phyloP scores from a whole-genome alignment of 257 asterid species.

The Ballota nigra region DNA sequence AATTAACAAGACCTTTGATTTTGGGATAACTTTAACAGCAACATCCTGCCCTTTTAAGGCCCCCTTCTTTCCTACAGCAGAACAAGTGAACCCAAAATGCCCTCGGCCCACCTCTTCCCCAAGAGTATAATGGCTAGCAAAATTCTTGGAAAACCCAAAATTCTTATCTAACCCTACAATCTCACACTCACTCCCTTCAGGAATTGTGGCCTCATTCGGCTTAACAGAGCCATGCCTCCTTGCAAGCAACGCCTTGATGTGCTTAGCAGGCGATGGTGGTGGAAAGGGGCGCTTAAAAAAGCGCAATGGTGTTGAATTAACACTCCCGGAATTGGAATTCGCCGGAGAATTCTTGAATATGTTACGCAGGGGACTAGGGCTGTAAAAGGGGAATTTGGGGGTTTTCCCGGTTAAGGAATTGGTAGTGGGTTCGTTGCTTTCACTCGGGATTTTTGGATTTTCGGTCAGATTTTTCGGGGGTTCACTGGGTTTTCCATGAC shows the following conservation, averaged over 20 bases:
- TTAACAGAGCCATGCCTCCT: constrained; percentile 83
- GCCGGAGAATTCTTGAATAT: constrained; percentile 83
- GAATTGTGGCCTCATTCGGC: constrained; percentile 81
- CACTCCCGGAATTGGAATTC: constrained; percentile 51
- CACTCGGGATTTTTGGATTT: constrained; percentile 39
- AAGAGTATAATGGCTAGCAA: constrained; percentile 49
- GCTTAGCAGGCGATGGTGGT: constrained; percentile 97
- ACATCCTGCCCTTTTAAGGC: constrained; percentile 79
- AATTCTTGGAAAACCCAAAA: constrained; percentile 76
- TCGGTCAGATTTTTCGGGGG: constrained; percentile 55
- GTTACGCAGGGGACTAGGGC: constrained; percentile 81
- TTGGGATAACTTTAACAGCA: constrained; percentile 86
- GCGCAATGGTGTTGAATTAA: constrained; percentile 74
- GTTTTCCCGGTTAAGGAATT: constrained; percentile 62
- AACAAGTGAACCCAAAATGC: constrained; percentile 84
- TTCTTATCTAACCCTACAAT: constrained; percentile 66
- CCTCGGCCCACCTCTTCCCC: constrained; percentile 87
- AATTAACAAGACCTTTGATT: constrained; percentile 60
- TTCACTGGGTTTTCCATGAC: constrained; percentile 85
- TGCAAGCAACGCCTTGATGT: constrained; percentile 81
- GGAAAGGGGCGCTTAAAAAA: constrained; percentile 84
- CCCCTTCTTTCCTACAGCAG: constrained; percentile 72
- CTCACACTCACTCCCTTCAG: constrained; percentile 88
- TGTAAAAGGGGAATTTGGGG: constrained; percentile 78
- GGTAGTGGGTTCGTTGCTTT: constrained; percentile 36